Base-by-base conservation (phyloP, 1,139 yeast species). In the Debaryomyces udenii region DNA sequence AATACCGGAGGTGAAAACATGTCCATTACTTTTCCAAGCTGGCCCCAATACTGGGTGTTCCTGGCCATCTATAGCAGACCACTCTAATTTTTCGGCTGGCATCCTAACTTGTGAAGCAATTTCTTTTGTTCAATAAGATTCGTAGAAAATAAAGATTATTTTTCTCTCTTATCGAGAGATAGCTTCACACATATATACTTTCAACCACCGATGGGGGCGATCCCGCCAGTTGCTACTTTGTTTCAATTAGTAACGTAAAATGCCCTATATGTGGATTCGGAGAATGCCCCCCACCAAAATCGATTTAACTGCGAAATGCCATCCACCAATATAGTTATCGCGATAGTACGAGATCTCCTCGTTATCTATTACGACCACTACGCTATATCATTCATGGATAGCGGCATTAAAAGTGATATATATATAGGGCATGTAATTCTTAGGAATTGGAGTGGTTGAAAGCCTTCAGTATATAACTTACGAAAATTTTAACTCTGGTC, bases 1-100 rank as follows among this genome's bases (percentile, higher is more conserved):
- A 26, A 61, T 55, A 2, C 74, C 74, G 4, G 72, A 64, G 7
- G 83, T 74, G 63, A 72, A 78, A 28, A 79, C 80, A 39, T 72
- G 66, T 4, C 78, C 79, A 45, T 74, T 74, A 52, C 71, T 64
- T 39, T 63, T 66, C 52, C 67, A 70, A 6, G 81, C 81, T 44
- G 82, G 83, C 67, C 56, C 62, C 30, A 76, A 40, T 57, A 60
- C 47, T 57, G 63, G 50, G 52, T 53, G 65, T 55, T 63, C 70
- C 46, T 55, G 56, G 11, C 71, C 71, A 15, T 62, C 66, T 43
- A 69, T 58, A 28, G 71, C 63, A 20, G 68, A 55, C 76, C 76
- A 70, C 41, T 65, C 66, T 38, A 69, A 54, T 49, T 63, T 65
- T 50, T 55, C 53, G 17, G 68, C 71, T 24, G 44, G 46, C 59